Evolutionary conservation across 257 asterid genomes (phyloP).

Genomic region (Nemophila menziesii): DNA sequence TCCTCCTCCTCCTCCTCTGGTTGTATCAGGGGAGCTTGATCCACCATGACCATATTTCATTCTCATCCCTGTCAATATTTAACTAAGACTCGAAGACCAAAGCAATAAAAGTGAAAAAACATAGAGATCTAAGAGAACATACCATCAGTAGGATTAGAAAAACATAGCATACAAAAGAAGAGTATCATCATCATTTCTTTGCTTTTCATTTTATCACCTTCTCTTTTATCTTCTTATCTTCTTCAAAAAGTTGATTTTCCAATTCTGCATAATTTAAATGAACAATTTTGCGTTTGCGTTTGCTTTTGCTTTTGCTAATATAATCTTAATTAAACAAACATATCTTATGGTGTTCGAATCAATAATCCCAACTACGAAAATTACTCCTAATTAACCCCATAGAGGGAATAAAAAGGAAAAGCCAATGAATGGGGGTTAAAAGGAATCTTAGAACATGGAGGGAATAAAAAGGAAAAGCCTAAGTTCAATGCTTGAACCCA

Average conservation of each 20-base stretch:
- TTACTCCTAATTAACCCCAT: too few relatives aligned
- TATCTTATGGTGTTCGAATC: too few relatives aligned
- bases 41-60: slow-evolving; percentile 1
- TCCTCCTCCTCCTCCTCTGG: background rate
- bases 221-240: background rate
- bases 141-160: background rate
- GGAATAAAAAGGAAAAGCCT: background rate
- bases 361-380: background rate
- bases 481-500: too few relatives aligned
- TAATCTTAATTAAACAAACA: background rate
- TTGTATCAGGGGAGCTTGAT: background rate
- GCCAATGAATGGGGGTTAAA: too few relatives aligned
- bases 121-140: background rate
- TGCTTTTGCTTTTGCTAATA: background rate
- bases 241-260: background rate
- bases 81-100: background rate
- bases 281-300: background rate
- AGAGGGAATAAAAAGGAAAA: too few relatives aligned
- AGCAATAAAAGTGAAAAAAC: background rate
- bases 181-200: background rate
- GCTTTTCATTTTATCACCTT: background rate
- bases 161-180: background rate
- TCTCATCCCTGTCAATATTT: background rate
- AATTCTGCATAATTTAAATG: background rate
- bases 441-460: background rate